Conservation (phyloP, 768 basidiomycete species). For the Mycena maculata region DNA sequence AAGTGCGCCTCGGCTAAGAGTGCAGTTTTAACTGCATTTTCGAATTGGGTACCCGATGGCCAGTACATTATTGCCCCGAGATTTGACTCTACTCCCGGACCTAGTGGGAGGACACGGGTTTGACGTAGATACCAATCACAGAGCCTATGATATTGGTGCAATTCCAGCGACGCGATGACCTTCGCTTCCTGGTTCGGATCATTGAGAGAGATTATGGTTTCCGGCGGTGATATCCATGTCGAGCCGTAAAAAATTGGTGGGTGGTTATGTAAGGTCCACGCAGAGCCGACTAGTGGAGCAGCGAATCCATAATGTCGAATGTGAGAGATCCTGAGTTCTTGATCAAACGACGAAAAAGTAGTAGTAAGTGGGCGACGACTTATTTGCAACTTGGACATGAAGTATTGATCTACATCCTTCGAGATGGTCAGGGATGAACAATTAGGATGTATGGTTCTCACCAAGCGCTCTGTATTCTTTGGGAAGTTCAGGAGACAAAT, state of each 20-base stretch:
- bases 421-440: not conserved
- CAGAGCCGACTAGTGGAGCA: constrained; percentile 3
- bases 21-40: not conserved
- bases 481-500: not conserved
- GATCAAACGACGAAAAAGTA: not conserved
- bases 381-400: not conserved
- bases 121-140: not conserved
- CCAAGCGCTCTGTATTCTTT: not conserved
- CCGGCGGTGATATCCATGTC: not conserved
- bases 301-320: not conserved
- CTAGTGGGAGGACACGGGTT: not conserved
- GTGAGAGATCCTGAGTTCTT: rapidly evolving
- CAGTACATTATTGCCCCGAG: not conserved
- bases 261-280: not conserved
- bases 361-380: not conserved
- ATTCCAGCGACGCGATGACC: not conserved
- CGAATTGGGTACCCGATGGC: not conserved
- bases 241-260: not conserved
- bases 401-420: not conserved
- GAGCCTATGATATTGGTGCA: not conserved
- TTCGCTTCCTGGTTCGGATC: not conserved
- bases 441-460: not conserved
- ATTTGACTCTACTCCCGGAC: not conserved
- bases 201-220: not conserved
- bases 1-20: not conserved